Evolutionary conservation across 2,329 filamentous ascomycete genomes (phyloP), one percentile per base, ranked within the genome.

Genomic region (Nakataea oryzae): DNA sequence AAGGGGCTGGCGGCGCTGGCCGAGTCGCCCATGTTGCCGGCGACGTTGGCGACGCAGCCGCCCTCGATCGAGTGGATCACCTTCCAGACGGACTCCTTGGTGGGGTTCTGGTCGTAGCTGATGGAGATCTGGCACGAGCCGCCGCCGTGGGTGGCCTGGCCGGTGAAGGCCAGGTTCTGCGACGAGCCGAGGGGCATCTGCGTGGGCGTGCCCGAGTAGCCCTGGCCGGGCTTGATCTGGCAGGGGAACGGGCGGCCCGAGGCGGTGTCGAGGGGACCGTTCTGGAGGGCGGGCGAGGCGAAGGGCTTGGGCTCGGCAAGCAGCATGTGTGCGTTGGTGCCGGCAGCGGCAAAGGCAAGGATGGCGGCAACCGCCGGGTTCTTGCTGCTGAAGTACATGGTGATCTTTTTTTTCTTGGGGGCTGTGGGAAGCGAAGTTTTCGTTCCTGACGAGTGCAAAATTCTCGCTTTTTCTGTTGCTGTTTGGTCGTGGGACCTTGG

Each of bases 121-220:
- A 99, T 78, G 11, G 88, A 89, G 63, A 97, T 76, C 69, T 99
- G 95, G 77, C 95, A 97, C 0, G 91, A 96, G 0, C 95, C 95
- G 61, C 95, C 95, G 24, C 93, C 93, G 68, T 99, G 95, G 0
- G 87, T 85, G 3, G 92, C 93, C 59, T 80, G 77, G 47, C 92
- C 93, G 0, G 76, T 76, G 74, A 96, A 90, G 0, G 75, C 73
- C 1, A 97, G 79, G 0, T 76, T 72, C 68, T 89, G 84, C 0
- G 73, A 66, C 7, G 83, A 81, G 4, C 91, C 91, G 17, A 88
- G 80, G 0, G 80, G 76, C 74, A 89, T 90, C 1, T 77, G 71
- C 67, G 90, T 91, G 69, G 74, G 75, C 1, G 70, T 72, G 7
- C 75, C 75, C 1, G 79, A 74, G 1, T 82, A 81, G 58, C 74